Percentiles rank a stretch among this genome's conserved stretches.
Conservation (phyloP, 345 rosid species). For the Syzygium oleosum region DNA sequence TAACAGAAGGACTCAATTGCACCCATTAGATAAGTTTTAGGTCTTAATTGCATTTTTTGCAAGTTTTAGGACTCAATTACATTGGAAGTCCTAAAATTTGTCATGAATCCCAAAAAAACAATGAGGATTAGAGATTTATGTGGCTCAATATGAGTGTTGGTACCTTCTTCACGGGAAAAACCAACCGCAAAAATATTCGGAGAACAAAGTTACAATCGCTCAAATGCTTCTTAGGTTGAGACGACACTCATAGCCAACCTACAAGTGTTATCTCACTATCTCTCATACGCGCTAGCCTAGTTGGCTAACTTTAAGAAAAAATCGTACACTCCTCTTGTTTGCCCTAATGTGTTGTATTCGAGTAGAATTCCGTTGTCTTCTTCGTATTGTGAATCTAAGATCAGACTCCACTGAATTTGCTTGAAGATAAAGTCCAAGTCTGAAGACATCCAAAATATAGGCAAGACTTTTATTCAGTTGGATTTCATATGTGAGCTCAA, state of each 20-base stretch:
- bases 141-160: neutral
- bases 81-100: too few species aligned
- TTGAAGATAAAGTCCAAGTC: neutral
- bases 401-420: neutral
- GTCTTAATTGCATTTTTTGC: too few species aligned
- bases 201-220: neutral
- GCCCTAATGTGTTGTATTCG: neutral
- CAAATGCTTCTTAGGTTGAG: neutral
- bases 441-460: neutral
- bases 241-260: neutral
- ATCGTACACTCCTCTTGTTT: neutral
- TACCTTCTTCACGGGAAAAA: neutral
- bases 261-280: neutral
- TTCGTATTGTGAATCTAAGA: neutral
- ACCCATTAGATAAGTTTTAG: too few species aligned
- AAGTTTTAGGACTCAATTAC: too few species aligned
- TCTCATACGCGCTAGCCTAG: neutral
- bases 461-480: neutral
- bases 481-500: neutral
- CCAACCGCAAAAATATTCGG: neutral
- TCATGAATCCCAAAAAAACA: neutral
- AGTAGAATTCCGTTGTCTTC: neutral
- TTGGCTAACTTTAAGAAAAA: neutral
- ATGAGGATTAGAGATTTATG: neutral
- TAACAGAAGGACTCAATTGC: too few species aligned